Base-by-base conservation (phyloP, 805 yeast species). In the Yarrowia osloensis region DNA sequence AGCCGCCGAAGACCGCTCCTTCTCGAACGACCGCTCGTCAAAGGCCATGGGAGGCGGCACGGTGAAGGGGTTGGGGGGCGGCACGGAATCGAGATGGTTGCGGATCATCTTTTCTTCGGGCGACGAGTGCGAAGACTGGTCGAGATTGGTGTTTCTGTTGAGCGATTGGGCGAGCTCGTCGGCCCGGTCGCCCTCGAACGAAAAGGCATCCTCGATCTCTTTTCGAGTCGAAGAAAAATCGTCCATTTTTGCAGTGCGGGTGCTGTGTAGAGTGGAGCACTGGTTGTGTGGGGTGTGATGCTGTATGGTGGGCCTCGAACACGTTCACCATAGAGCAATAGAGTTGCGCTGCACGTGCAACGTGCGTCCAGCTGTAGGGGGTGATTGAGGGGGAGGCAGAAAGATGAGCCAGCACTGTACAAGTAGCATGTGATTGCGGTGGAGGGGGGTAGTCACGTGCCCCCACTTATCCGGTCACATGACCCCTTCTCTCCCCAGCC, bases 31-130 rank as follows among this genome's bases (percentile, higher is more conserved):
- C 22, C 13, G 12, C 44, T 54, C 61, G n/a, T 54, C 61, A 26
- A 35, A 54, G 7, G 61, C 44, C 44, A 54, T 37, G 31, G 61
- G 61, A 9, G 61, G 61, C 17, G 61, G 61, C 31, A 54, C 61
- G 2, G 44, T 35, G 61, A 54, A 54, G 12, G 61, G 61, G 61
- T 54, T 54, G 17, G 61, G 61, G 17, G 61, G 61, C 35, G 61
- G 61, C 31, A 54, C 61, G 1, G 49, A 26, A 7, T 57, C 63
- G 15, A 57, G 37, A 12, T 57, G 63, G 31, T 28, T 28, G 11
- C 63, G 63, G 29, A 57, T 57, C 63, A 57, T 40, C 63, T 57
- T 57, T 19, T 57, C 63, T 17, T 57, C 63, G 37, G 63, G 49
- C 47, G 44, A 54, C 13, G 15, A 4, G 26, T 15, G 57, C n/a